phyloP scores from a whole-genome alignment of 1,284 basidiomycete genomes.

The Termitomyces sp. region DNA sequence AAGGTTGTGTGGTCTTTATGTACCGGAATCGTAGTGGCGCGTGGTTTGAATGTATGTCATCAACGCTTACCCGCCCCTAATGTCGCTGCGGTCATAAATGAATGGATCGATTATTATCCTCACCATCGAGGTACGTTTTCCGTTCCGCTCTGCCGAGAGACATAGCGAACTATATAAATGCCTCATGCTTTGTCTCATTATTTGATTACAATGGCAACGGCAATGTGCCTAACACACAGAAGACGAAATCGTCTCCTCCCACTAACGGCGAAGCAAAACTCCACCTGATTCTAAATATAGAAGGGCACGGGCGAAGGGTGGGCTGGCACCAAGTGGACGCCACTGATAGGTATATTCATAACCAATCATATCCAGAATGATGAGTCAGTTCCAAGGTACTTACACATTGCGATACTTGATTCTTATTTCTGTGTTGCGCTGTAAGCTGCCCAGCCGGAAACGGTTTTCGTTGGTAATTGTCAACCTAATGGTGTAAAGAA shows the following conservation, averaged over 20 bases:
- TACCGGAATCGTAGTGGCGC: constrained; percentile 1
- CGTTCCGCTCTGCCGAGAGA: not conserved
- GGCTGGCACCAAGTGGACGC: not conserved
- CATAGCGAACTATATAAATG: not conserved
- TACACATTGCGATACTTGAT: not conserved
- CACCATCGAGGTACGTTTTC: not conserved
- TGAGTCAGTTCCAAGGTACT: not conserved
- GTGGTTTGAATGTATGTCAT: constrained; percentile 2
- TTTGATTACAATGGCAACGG: not conserved
- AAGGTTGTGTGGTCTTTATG: not conserved
- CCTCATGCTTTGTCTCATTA: not conserved
- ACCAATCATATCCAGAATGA: not conserved
- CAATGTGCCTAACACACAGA: not conserved
- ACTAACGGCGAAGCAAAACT: too few relatives aligned
- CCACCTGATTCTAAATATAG: not conserved
- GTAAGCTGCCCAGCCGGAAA: not conserved
- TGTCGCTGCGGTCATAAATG: too few relatives aligned
- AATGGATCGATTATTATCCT: not conserved
- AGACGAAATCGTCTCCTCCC: not conserved
- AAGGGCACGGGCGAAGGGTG: not conserved
- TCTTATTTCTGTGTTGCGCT: not conserved
- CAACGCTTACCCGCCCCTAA: not conserved
- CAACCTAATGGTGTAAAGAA: not conserved
- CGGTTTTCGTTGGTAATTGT: not conserved
- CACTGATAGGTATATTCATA: not conserved